Percentiles rank a stretch among this genome's conserved stretches.
phyloP scores from a whole-genome alignment of 768 basidiomycete species.

The Gelatoporia subvermispora region DNA sequence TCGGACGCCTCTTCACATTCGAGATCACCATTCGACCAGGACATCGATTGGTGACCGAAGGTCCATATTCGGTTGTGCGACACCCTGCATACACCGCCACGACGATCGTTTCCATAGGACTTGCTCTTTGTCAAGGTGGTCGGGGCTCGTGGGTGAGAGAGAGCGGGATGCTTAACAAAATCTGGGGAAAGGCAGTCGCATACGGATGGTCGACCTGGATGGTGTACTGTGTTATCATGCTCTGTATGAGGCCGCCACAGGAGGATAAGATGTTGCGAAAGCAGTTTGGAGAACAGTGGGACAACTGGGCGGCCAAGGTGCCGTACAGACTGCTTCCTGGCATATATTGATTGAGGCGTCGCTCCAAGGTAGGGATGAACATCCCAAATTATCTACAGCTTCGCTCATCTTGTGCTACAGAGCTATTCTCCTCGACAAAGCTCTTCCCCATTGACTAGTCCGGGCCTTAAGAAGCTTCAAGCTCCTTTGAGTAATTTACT shows the following conservation, averaged over 20 bases:
- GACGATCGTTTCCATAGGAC: slow-evolving; percentile 6
- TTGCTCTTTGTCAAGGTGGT: background rate
- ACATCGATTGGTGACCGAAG: slow-evolving; percentile 21
- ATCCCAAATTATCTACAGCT: too few species aligned
- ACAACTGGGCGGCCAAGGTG: slow-evolving; percentile 7
- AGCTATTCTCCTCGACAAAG: too few species aligned
- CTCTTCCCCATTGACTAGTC: too few species aligned
- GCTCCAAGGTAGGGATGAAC: too few species aligned
- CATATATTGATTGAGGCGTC: background rate
- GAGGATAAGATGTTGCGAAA: slow-evolving; percentile 4
- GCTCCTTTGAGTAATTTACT: too few species aligned
- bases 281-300: slow-evolving; percentile 10
- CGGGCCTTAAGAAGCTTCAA: too few species aligned
- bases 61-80: slow-evolving; percentile 24
- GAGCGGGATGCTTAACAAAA: background rate
- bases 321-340: slow-evolving; percentile 6
- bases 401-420: too few species aligned
- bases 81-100: slow-evolving; percentile 22
- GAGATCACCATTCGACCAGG: slow-evolving; percentile 17
- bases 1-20: slow-evolving; percentile 23
- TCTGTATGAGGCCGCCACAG: background rate
- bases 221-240: too few species aligned
- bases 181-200: background rate
- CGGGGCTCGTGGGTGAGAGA: slow-evolving; percentile 4
- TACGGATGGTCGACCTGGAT: background rate